Percentiles rank a stretch among this genome's conserved stretches.
Evolutionary conservation across 2,329 filamentous ascomycete genomes (phyloP).

Genomic region (Zymoseptoria passerinii): DNA sequence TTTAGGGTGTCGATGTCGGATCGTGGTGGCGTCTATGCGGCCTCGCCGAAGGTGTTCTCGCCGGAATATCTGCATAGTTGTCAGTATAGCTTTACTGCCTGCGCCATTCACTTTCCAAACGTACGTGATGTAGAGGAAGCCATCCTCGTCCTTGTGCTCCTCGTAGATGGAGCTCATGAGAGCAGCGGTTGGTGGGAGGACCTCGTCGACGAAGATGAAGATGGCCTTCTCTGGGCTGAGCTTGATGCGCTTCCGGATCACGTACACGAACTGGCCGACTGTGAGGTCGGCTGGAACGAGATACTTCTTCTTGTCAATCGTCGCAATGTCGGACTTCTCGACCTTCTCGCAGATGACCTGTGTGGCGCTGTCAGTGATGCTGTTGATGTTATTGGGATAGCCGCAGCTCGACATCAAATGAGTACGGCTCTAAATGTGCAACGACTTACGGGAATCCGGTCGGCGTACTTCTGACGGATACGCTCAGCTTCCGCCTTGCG

Average conservation of each 20-base stretch:
- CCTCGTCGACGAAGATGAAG: slow-evolving; percentile 99
- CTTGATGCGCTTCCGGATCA: slow-evolving; percentile 99
- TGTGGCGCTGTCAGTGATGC: slow-evolving; percentile 9
- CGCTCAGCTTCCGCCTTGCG: slow-evolving; percentile 99
- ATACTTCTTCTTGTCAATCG: slow-evolving; percentile 99
- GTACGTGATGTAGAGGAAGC: slow-evolving; percentile 96
- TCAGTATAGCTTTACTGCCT: slow-evolving; percentile 5
- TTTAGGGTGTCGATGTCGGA: slow-evolving; percentile 2
- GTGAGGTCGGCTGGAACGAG: slow-evolving; percentile 95
- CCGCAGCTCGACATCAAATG: background rate
- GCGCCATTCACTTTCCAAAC: slow-evolving; percentile 26
- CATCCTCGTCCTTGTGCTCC: slow-evolving; percentile 84
- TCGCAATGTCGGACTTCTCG: slow-evolving; percentile 97
- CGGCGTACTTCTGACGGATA: slow-evolving; percentile 97
- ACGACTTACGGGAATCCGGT: slow-evolving; percentile 85
- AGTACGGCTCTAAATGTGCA: background rate
- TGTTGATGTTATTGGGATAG: background rate
- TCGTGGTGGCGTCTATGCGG: slow-evolving; percentile 25
- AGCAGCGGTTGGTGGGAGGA: slow-evolving; percentile 88
- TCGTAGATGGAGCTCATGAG: slow-evolving; percentile 99
- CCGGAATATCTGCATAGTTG: slow-evolving; percentile 68
- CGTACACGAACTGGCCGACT: slow-evolving; percentile 98
- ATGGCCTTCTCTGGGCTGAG: slow-evolving; percentile 98
- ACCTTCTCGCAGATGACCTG: slow-evolving; percentile 99
- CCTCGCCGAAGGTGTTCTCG: slow-evolving; percentile 90